These are phyloP conservation scores for Psilocybe cubensis DNA, from an alignment of 768 basidiomycete genomes.

Conservation along the genomic window DNA sequence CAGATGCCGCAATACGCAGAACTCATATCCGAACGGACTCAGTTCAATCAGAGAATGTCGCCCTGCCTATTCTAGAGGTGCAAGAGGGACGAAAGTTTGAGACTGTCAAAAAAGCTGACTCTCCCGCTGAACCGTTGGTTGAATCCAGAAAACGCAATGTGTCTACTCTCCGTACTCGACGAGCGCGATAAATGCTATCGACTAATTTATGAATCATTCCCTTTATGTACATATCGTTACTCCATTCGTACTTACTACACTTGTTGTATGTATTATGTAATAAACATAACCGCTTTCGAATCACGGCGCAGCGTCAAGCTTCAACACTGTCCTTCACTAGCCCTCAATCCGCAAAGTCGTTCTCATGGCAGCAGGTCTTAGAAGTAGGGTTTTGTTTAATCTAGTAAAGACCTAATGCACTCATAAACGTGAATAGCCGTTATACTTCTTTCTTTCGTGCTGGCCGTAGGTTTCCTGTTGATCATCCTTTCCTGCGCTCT, in stretches of 20 bases:
- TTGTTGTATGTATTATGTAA: slow-evolving; percentile 12
- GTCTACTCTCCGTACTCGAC: slow-evolving; percentile 36
- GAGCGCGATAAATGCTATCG: slow-evolving; percentile 27
- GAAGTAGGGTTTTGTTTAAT: slow-evolving; percentile 46
- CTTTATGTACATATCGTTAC: not conserved
- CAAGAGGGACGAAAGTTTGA: not conserved
- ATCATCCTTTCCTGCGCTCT: slow-evolving; percentile 97
- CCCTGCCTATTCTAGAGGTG: not conserved
- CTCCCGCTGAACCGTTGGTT: slow-evolving; percentile 35
- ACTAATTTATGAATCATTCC: not conserved
- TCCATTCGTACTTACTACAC: slow-evolving; percentile 1
- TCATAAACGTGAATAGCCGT: slow-evolving; percentile 64
- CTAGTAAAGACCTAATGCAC: not conserved
- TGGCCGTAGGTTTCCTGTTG: slow-evolving; percentile 96
- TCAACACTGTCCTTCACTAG: not conserved
- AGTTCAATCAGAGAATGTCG: slow-evolving; percentile 12
- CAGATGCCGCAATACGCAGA: not conserved
- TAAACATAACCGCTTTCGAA: not conserved
- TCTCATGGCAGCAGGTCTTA: slow-evolving; percentile 68
- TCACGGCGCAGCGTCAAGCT: not conserved
- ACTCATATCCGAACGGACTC: slow-evolving; percentile 2
- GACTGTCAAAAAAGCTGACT: slow-evolving; percentile 1
- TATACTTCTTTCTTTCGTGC: slow-evolving; percentile 94
- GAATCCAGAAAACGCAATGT: slow-evolving; percentile 46
- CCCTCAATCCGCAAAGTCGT: not conserved